A percentile compares a stretch with the other conserved stretches of the same genome.
Evolutionary conservation across 352 stramenopile species (phyloP).

Genomic region (Peronospora farinosa): DNA sequence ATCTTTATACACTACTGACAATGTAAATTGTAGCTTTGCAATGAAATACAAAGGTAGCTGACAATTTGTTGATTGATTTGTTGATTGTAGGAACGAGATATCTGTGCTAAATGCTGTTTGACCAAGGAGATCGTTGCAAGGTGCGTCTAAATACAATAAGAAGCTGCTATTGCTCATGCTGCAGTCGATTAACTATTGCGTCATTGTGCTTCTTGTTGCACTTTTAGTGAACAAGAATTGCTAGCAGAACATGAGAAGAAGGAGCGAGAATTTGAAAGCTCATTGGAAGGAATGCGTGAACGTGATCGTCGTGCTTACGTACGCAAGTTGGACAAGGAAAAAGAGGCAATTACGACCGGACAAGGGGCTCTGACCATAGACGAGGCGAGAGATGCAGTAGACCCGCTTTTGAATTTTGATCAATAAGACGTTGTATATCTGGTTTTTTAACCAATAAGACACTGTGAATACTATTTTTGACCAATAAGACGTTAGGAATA

Average conservation of each 20-base stretch:
- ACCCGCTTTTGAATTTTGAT: slow-evolving; percentile 28
- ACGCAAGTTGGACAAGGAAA: slow-evolving; percentile 61
- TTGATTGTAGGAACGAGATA: slow-evolving; percentile 47
- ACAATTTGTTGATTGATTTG: slow-evolving; percentile 1
- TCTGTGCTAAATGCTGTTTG: slow-evolving; percentile 87
- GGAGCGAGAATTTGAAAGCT: slow-evolving; percentile 43
- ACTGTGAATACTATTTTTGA: background rate
- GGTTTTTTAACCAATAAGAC: too few species aligned
- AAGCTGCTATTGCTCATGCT: background rate
- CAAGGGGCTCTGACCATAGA: too few species aligned
- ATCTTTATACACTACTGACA: background rate
- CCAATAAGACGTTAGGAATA: background rate
- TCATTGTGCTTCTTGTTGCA: slow-evolving; percentile 3
- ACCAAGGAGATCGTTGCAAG: slow-evolving; percentile 62
- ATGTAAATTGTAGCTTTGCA: background rate
- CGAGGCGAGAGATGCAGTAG: too few species aligned
- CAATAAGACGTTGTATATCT: slow-evolving; percentile 13
- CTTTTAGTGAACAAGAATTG: slow-evolving; percentile 47
- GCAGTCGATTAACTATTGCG: background rate
- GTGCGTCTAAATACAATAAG: slow-evolving; percentile 20
- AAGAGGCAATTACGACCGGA: slow-evolving; percentile 21
- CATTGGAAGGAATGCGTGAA: slow-evolving; percentile 65
- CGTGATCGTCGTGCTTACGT: slow-evolving; percentile 67
- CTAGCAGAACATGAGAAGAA: slow-evolving; percentile 38
- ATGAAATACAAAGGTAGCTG: background rate